Evolutionary conservation across 768 basidiomycete genomes (phyloP), one percentile per base, ranked within the genome.

Genomic region (Podaxis rugospora): DNA sequence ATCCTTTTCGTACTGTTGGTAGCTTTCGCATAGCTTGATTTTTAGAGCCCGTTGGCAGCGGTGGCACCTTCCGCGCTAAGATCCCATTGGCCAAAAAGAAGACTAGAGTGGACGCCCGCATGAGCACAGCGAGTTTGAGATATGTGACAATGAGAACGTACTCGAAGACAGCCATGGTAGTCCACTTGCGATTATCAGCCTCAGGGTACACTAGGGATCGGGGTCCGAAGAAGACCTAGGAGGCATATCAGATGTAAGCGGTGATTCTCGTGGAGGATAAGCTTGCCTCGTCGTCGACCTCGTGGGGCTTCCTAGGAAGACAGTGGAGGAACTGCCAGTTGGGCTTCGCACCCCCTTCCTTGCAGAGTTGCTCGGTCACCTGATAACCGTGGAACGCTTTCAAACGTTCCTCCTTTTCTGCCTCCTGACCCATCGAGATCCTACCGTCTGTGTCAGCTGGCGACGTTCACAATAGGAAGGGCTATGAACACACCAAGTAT

Each of bases 361-460:
- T 75, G 72, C 94, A 95, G 32, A 98, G 81, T 35, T 83, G 75
- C 71, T 98, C 94, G 1, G 96, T 98, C 52, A 99, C 87, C 70
- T 98, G 97, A 73, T 92, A 99, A 2, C 97, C 95, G 16, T 83
- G 64, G 75, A 99, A 99, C 61, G 93, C 96, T 53, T 83, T 77
- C 46, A 96, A 72, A 14, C 96, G 87, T 66, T 93, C 86, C 35
- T 78, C 91, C 64, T 95, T 93, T 73, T 98, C 95, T 1, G 88
- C 90, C 74, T 98, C 97, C 74, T 97, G 94, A 16, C 97, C 97
- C 97, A 99, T 98, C 1, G 96, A 98, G 64, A 98, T 94, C 95
- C 93, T 95, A 35, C 21, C 47, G 4, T 23, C 10, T 1, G 13
- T 2, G 13, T 23, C 47, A 49, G 21, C 23, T 21, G 9, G 11